Base-by-base conservation (phyloP, 371 early-diverging fungal genomes). In the Phascolomyces articulosus region DNA sequence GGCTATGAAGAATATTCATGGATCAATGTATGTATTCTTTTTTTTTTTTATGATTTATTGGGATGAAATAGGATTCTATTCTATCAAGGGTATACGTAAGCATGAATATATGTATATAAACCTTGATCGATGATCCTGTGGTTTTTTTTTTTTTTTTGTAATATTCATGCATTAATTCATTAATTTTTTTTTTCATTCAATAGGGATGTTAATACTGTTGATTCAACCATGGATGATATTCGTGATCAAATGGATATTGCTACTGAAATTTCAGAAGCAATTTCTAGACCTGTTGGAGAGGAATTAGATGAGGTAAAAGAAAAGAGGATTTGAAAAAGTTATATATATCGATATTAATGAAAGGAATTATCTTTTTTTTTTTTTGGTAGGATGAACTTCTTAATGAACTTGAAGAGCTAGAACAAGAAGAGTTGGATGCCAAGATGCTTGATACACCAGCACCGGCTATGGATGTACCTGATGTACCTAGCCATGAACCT, bases 231-330 rank as follows among this genome's bases (percentile, higher is more conserved):
- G 97, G 99, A 98, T 72, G 96, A 96, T 60, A 96, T 98, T 64
- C 89, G 95, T 59, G 98, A 97, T 64, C 96, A 97, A 75, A 96
- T 97, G 95, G 97, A 96, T 69, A 75, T 96, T 66, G 95, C 96
- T 20, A 95, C 95, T 70, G 98, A 97, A 78, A 90, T 98, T 26
- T 92, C 93, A 18, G 94, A 95, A 34, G 97, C 96, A 26, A 95
- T 98, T 66, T 90, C 96, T 53, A 91, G 91, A 72, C 97, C 97
- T 1, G 85, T 95, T 62, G 96, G 95, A 13, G 77, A 87, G n/a
- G 96, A 95, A 20, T 51, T 95, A 72, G 96, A 97, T 72, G 97
- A 97, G 78, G 89, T 87, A 79, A 44, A 4, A 34, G 34, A n/a
- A 13, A 44, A 15, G 4, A 64, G 31, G n/a, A 31, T 34, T 51